Conservation (phyloP, 345 rosid genomes). For the Acer campestre region DNA sequence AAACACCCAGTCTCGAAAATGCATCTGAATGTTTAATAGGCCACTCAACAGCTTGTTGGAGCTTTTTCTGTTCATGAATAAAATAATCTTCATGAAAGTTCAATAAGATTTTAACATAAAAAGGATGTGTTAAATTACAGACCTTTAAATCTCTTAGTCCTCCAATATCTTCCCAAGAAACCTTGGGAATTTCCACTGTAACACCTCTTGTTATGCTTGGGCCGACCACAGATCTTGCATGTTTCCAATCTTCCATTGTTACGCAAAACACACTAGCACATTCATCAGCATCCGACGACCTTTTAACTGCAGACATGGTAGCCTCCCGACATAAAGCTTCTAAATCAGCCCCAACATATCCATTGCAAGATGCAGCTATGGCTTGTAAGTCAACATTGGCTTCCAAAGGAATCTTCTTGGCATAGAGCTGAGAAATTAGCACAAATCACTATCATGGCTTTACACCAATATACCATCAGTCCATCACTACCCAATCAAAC, state of each 20-base stretch:
- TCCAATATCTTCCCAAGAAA: constrained; percentile 91
- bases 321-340: constrained; percentile 94
- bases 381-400: constrained; percentile 55
- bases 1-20: constrained; percentile 72
- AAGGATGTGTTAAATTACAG: constrained; percentile 13
- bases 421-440: constrained; percentile 60
- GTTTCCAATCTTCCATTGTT: constrained; percentile 65
- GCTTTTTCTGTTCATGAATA: constrained; percentile 63
- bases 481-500: not conserved
- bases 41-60: constrained; percentile 93
- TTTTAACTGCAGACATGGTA: constrained; percentile 52
- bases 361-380: constrained; percentile 81
- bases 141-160: constrained; percentile 78
- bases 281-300: constrained; percentile 43
- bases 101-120: not conserved
- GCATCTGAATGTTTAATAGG: constrained; percentile 83
- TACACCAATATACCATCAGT: not conserved
- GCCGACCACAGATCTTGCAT: constrained; percentile 70
- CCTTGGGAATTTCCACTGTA: constrained; percentile 84
- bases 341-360: constrained; percentile 95
- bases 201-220: constrained; percentile 96
- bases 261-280: constrained; percentile 35
- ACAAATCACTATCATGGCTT: constrained; percentile 14
- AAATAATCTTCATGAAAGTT: not conserved
- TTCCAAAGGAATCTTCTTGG: constrained; percentile 67